Conservation (phyloP, 2,329 filamentous ascomycete species). For the Stachybotrys chartarum region DNA sequence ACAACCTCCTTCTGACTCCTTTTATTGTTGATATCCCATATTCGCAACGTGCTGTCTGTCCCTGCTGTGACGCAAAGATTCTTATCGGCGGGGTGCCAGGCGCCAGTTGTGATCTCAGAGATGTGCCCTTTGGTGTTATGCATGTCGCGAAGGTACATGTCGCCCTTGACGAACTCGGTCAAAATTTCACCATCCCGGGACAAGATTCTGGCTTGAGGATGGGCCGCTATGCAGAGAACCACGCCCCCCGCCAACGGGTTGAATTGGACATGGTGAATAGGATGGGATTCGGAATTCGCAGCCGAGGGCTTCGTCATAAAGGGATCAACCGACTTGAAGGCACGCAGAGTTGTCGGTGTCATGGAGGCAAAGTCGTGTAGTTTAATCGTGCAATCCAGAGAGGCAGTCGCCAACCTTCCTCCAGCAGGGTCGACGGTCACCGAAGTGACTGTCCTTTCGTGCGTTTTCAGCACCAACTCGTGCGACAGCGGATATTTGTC, state of each 20-base stretch:
- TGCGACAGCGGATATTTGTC: slow-evolving; percentile 91
- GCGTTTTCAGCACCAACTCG: slow-evolving; percentile 86
- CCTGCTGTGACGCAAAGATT: slow-evolving; percentile 86
- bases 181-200: slow-evolving; percentile 80
- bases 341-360: slow-evolving; percentile 88
- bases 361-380: slow-evolving; percentile 93
- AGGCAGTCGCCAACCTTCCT: slow-evolving; percentile 79
- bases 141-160: slow-evolving; percentile 98
- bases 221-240: slow-evolving; percentile 81
- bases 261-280: slow-evolving; percentile 81
- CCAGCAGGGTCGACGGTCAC: slow-evolving; percentile 80
- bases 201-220: slow-evolving; percentile 84
- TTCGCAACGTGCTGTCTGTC: slow-evolving; percentile 89
- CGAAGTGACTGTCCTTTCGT: slow-evolving; percentile 80
- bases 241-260: slow-evolving; percentile 73
- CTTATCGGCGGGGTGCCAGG: slow-evolving; percentile 83
- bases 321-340: slow-evolving; percentile 89
- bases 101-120: slow-evolving; percentile 80
- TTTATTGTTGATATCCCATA: slow-evolving; percentile 94
- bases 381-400: slow-evolving; percentile 84
- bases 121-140: slow-evolving; percentile 96
- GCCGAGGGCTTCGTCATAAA: slow-evolving; percentile 64
- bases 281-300: slow-evolving; percentile 72
- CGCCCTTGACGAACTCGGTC: slow-evolving; percentile 89
- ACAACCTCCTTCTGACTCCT: slow-evolving; percentile 88